Base-by-base conservation (phyloP, 2,329 filamentous ascomycete genomes). In the Dothidotthia symphoricarpi region DNA sequence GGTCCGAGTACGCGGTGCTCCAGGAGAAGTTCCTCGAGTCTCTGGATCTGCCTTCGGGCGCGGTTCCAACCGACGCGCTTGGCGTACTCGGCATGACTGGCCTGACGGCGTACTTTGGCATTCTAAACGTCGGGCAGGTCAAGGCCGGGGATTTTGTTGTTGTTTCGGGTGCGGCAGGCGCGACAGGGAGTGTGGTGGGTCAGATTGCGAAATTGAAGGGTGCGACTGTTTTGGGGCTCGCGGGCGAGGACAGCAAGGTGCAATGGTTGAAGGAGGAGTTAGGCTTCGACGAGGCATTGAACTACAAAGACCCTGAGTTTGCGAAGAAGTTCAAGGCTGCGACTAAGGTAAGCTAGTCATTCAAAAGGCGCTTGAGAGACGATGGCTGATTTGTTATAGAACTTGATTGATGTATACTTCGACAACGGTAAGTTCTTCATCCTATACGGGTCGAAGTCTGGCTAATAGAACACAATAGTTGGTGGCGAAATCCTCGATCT, bases 121-220 rank as follows among this genome's bases (percentile, higher is more conserved):
- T 90, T 60, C 64, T 78, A 19, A 76, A 85, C 38, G 77, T 90
- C 30, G 86, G 80, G 3, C 70, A 83, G 38, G 78, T 84, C 27
- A 80, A 83, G 63, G 64, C 76, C 1, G 85, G 85, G 4, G 84
- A 90, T 48, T 81, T 84, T 3, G 85, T 91, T 1, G 84, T 90
- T 6, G 83, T 91, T 0, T 85, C 81, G 7, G 86, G 85, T 6
- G 86, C 86, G 2, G 86, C 86, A 0, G 86, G 86, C 2, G 86
- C 86, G 0, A 90, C 86, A 0, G 86, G 86, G 1, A 84, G 78
- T 56, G 78, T 90, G 1, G 86, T 80, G 0, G 85, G 84, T 0
- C 86, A 91, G 68, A 87, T 90, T 50, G 84, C 85, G 13, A 88
- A 87, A 71, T 68, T 88, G 36, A 80, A 81, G 64, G 86, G 72